Evolutionary conservation across 2,329 filamentous ascomycete species (phyloP), one percentile per base, ranked within the genome.

Genomic region (Trichocomaceae sp.): DNA sequence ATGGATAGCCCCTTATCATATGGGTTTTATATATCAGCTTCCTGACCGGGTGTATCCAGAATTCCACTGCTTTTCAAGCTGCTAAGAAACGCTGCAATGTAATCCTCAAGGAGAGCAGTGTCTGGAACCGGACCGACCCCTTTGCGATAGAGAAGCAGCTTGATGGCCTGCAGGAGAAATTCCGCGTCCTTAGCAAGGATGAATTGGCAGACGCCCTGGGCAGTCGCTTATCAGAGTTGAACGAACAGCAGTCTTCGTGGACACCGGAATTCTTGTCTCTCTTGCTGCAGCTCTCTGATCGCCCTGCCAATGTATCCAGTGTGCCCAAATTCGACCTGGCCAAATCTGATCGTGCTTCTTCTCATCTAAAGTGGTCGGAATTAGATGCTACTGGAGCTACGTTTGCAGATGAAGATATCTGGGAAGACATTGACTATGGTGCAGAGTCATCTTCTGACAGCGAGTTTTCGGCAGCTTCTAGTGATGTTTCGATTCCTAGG

Each of bases 161-260:
- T 1, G 76, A 83, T 48, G 88, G 88, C 1, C 76, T 96, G 2
- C 85, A 91, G 61, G 93, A 97, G 73, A 90, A 92, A 62, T 93
- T 96, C 63, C 81, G 84, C 31, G 79, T 97, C 52, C 79, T 89
- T 47, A 85, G 87, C 64, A 83, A 88, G 58, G 91, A 96, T 63
- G 83, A 83, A 39, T 75, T 96, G 23, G 89, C 90, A 12, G 84
- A 91, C 66, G 84, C 83, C 5, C 73, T 90, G 35, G 73, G 76
- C 39, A 65, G 68, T 44, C 79, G 87, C 35, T 69, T 90, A 13
- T 72, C 79, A 39, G 80, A 84, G 57, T 71, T 96, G 19, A 73
- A 79, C 10, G 65, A 72, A 31, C 67, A 71, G 13, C 75, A 72
- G 35, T 78, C 78, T 44, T 84, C 83, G 70, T 92, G 83, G 80